phyloP scores from a whole-genome alignment of 2,329 filamentous ascomycete species.

The Conoideocrella luteorostrata region DNA sequence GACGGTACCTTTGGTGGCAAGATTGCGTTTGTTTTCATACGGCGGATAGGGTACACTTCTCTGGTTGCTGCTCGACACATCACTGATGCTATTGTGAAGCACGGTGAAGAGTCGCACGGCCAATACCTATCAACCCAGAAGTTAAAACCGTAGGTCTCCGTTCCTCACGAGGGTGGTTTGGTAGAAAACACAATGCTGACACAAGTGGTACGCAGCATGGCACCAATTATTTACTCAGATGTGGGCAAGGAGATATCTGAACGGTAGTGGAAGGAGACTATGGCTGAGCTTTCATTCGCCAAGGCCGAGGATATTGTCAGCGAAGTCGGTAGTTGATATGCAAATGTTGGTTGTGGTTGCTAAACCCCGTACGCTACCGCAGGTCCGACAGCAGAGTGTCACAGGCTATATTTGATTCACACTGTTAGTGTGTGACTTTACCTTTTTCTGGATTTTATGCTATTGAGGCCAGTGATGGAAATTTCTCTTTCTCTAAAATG shows the following conservation, averaged over 20 bases:
- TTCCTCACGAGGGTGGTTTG: neutral
- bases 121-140: slow-evolving; percentile 7
- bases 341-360: too few relatives aligned
- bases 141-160: slow-evolving; percentile 7
- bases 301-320: slow-evolving; percentile 4
- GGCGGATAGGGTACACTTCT: slow-evolving; percentile 2
- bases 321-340: slow-evolving; percentile 1
- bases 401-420: too few relatives aligned
- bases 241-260: slow-evolving; percentile 6
- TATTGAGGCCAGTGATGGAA: too few relatives aligned
- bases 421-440: too few relatives aligned
- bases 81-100: slow-evolving; percentile 4
- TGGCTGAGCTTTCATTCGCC: slow-evolving; percentile 14
- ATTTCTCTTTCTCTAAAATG: too few relatives aligned
- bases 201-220: slow-evolving; percentile 4
- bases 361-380: too few relatives aligned
- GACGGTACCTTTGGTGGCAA: slow-evolving; percentile 7
- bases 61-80: slow-evolving; percentile 9
- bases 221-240: slow-evolving; percentile 9
- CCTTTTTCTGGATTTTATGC: too few relatives aligned
- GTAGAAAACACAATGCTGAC: neutral
- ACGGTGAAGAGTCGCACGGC: slow-evolving; percentile 6
- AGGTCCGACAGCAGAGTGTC: too few relatives aligned
- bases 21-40: slow-evolving; percentile 1
- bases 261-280: slow-evolving; percentile 13